Conservation (phyloP, 2,329 filamentous ascomycete species). For the Penicillium sp. region DNA sequence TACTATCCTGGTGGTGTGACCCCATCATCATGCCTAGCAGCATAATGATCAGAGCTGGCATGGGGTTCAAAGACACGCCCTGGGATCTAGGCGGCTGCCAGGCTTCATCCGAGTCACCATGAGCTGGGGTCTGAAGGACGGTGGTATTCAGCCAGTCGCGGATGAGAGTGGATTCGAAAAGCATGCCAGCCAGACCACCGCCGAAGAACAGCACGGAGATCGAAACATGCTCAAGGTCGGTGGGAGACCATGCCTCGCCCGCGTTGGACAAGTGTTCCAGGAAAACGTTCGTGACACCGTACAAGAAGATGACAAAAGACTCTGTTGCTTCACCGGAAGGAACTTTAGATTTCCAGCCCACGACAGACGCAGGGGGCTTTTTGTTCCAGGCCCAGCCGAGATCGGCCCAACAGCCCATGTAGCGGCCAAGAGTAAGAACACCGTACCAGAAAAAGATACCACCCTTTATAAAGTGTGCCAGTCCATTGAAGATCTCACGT, state of each 20-base stretch:
- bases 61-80: conserved; percentile 77
- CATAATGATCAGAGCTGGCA: conserved; percentile 83
- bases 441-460: conserved; percentile 95
- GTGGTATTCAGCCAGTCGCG: conserved; percentile 58
- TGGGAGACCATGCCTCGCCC: conserved; percentile 70
- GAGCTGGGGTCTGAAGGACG: conserved; percentile 44
- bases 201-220: conserved; percentile 94
- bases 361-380: conserved; percentile 61
- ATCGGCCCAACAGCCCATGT: conserved; percentile 86
- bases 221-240: conserved; percentile 87
- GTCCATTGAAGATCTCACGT: conserved; percentile 71
- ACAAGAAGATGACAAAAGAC: conserved; percentile 85
- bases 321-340: conserved; percentile 88
- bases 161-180: conserved; percentile 73
- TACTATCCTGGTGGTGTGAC: conserved; percentile 79
- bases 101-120: conserved; percentile 48
- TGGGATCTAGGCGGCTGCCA: conserved; percentile 67
- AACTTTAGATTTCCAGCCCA: conserved; percentile 61
- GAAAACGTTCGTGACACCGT: conserved; percentile 88
- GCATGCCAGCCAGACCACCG: conserved; percentile 83
- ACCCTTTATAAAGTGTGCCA: conserved; percentile 93
- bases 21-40: conserved; percentile 94
- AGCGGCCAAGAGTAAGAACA: conserved; percentile 80
- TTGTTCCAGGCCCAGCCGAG: conserved; percentile 96
- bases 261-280: conserved; percentile 80